These are phyloP conservation scores for Phenoliferia sp. DNA, from an alignment of 1,284 basidiomycete genomes.

Conservation along the genomic window DNA sequence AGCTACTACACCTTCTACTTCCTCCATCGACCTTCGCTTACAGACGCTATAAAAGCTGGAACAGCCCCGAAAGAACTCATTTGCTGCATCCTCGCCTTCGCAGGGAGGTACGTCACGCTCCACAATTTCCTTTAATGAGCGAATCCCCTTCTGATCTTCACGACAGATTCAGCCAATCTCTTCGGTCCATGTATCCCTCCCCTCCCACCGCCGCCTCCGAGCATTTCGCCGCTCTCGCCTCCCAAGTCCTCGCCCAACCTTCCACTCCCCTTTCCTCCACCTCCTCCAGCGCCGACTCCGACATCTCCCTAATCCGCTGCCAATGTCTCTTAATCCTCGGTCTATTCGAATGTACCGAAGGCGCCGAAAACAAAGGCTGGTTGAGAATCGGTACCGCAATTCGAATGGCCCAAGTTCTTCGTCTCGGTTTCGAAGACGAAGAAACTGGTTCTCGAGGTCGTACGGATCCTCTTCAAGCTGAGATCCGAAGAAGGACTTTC, in stretches of 20 bases:
- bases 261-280: not conserved
- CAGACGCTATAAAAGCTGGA: conserved; percentile 13
- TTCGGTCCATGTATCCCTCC: conserved; percentile 18
- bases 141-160: too few species aligned
- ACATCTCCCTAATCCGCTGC: conserved; percentile 29
- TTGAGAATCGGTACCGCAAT: conserved; percentile 30
- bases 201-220: conserved; percentile 21
- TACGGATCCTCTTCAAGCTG: conserved; percentile 14
- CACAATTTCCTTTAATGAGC: not conserved
- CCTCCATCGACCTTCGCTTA: conserved; percentile 21
- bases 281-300: conserved; percentile 12
- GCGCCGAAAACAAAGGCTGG: conserved; percentile 32
- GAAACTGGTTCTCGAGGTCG: not conserved
- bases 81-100: conserved; percentile 30
- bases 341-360: conserved; percentile 32
- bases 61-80: conserved; percentile 26
- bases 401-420: conserved; percentile 32
- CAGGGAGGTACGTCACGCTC: conserved; percentile 7
- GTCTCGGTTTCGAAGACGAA: conserved; percentile 33
- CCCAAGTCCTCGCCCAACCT: conserved; percentile 18
- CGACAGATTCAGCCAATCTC: conserved; percentile 16
- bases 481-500: conserved; percentile 28
- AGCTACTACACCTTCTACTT: conserved; percentile 33
- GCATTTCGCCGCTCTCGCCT: conserved; percentile 23
- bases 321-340: conserved; percentile 32